phyloP scores from a whole-genome alignment of 352 stramenopile species.

The Pythium brachiatum region DNA sequence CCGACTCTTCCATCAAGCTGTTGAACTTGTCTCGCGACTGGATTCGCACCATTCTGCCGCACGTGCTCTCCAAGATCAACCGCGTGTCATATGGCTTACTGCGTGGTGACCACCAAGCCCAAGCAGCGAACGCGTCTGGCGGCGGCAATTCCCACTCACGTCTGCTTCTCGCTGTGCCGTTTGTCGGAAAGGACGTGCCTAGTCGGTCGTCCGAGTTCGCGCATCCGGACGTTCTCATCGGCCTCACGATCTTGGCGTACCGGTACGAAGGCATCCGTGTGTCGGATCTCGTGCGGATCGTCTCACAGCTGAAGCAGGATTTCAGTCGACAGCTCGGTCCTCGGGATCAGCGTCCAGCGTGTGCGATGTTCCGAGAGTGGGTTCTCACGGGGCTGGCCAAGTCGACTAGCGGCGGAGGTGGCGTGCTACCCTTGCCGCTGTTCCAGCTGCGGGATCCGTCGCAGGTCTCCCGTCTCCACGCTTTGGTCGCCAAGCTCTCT shows the following conservation, averaged over 20 bases:
- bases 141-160: conserved; percentile 95
- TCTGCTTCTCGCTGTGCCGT: conserved; percentile 96
- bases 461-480: conserved; percentile 94
- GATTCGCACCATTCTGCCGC: conserved; percentile 97
- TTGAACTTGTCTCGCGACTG: conserved; percentile 98
- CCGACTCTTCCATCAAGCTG: conserved; percentile 94
- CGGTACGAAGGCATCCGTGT: conserved; percentile 88
- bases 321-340: conserved; percentile 84
- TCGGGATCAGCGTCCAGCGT: conserved; percentile 73
- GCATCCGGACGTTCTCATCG: conserved; percentile 96
- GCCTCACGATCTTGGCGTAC: conserved; percentile 89
- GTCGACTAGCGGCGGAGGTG: conserved; percentile 37
- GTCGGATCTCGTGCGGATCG: conserved; percentile 79
- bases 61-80: conserved; percentile 99
- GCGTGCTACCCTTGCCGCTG: conserved; percentile 92
- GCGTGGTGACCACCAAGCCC: conserved; percentile 57
- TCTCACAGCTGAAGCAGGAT: conserved; percentile 88
- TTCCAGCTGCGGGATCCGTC: conserved; percentile 96
- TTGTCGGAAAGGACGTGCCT: conserved; percentile 99
- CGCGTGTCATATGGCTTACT: conserved; percentile 98
- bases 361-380: conserved; percentile 79
- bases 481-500: conserved; percentile 92
- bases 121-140: conserved; percentile 46
- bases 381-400: conserved; percentile 44
- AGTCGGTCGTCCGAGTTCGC: conserved; percentile 98